phyloP scores from a whole-genome alignment of 495 filamentous ascomycete genomes.

The Talaromyces nanjingensis region DNA sequence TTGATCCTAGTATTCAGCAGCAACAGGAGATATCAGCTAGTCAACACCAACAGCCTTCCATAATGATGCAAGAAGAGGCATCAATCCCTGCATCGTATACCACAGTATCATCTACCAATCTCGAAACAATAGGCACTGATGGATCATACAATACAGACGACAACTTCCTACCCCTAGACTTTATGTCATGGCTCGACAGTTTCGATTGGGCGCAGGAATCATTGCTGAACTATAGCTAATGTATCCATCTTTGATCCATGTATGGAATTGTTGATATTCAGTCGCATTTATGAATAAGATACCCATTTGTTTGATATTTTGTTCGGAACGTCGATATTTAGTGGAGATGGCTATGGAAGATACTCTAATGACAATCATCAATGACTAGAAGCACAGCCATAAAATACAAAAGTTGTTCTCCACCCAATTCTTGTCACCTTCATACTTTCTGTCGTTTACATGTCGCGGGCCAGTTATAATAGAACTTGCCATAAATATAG shows the following conservation, averaged over 20 bases:
- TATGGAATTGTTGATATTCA: not conserved
- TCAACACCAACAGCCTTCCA: not conserved
- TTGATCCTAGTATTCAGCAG: not conserved
- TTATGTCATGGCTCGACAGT: slow-evolving; percentile 12
- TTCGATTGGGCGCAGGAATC: slow-evolving; percentile 15
- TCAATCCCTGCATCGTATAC: not conserved
- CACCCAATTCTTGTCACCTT: no score
- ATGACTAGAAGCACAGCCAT: no score
- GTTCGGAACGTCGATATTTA: no score
- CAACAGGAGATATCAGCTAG: not conserved
- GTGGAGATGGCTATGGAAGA: no score
- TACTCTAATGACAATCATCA: no score
- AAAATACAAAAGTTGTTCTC: no score
- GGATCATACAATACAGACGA: not conserved
- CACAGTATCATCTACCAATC: not conserved
- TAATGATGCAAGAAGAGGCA: not conserved
- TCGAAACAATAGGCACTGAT: not conserved
- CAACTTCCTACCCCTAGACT: slow-evolving; percentile 1
- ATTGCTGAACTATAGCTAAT: slow-evolving; percentile 4
- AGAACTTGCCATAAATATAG: no score
- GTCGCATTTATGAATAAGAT: not conserved
- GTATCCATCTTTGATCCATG: not conserved
- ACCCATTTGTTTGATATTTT: not conserved
- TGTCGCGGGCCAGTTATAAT: no score
- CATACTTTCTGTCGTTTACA: no score